Evolutionary conservation across 1,284 basidiomycete genomes (phyloP).

Genomic region (Cutaneotrichosporon curvatum): DNA sequence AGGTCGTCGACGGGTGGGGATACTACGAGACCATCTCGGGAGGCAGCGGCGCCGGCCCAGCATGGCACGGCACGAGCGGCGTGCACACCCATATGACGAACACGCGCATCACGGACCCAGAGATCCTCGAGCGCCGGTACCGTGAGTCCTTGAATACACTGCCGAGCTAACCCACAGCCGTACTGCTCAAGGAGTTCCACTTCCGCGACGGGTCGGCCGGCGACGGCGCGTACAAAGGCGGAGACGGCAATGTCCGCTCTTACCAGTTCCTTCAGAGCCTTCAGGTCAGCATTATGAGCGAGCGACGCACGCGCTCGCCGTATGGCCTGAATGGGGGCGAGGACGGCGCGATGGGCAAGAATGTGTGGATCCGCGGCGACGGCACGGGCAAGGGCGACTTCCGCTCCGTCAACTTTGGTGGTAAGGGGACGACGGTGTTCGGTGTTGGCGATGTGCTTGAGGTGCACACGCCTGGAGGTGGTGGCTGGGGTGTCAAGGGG

Average conservation of each 20-base stretch:
- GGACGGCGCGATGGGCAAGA: constrained; percentile 22
- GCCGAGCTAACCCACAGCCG: constrained; percentile 48
- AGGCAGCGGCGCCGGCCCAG: constrained; percentile 82
- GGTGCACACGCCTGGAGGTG: constrained; percentile 35
- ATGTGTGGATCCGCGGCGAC: constrained; percentile 20
- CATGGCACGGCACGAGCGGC: constrained; percentile 79
- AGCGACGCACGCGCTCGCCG: constrained; percentile 27
- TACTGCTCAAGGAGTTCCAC: constrained; percentile 74
- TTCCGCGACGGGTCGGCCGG: constrained; percentile 72
- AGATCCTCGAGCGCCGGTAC: constrained; percentile 49
- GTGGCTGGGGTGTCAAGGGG: constrained; percentile 16
- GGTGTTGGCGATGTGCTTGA: constrained; percentile 27
- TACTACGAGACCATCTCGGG: constrained; percentile 57
- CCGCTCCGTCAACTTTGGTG: constrained; percentile 33
- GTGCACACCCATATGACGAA: constrained; percentile 63
- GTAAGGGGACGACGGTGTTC: constrained; percentile 21
- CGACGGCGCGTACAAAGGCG: constrained; percentile 67
- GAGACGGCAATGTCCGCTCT: constrained; percentile 80
- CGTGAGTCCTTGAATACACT: background rate
- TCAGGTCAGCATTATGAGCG: constrained; percentile 64
- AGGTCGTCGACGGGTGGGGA: constrained; percentile 6
- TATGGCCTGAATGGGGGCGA: constrained; percentile 31
- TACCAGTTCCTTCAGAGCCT: constrained; percentile 80
- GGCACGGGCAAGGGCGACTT: background rate
- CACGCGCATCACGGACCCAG: constrained; percentile 81